A percentile compares a stretch with the other conserved stretches of the same genome.
Conservation (phyloP, 495 filamentous ascomycete species). For the Arthonia radiata region DNA sequence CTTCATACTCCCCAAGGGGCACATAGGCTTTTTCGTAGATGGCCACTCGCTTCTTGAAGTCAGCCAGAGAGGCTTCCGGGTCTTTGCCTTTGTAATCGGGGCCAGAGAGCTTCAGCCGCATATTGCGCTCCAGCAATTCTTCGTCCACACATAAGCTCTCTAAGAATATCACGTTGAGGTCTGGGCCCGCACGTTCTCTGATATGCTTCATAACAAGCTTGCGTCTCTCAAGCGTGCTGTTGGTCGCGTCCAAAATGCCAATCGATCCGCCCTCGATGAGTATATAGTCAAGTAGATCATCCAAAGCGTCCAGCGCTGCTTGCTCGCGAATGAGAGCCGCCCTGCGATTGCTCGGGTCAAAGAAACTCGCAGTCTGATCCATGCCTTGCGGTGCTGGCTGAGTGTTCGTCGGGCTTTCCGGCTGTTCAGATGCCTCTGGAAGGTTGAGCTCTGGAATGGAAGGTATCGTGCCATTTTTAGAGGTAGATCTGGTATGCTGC, state of each 20-base stretch:
- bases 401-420: neutral
- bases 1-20: slow-evolving; percentile 75
- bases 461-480: no score
- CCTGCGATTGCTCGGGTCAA: slow-evolving; percentile 68
- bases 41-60: slow-evolving; percentile 84
- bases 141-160: slow-evolving; percentile 79
- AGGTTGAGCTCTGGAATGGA: no score
- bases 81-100: slow-evolving; percentile 92
- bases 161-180: slow-evolving; percentile 74
- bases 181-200: slow-evolving; percentile 55
- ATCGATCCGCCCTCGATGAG: slow-evolving; percentile 61
- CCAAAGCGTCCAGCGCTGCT: slow-evolving; percentile 71
- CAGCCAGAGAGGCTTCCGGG: slow-evolving; percentile 51
- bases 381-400: slow-evolving; percentile 22
- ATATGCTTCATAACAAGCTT: slow-evolving; percentile 66
- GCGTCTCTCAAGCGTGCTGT: slow-evolving; percentile 70
- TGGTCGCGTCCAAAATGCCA: slow-evolving; percentile 96
- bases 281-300: slow-evolving; percentile 76
- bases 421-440: no score
- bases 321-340: slow-evolving; percentile 72
- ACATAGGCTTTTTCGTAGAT: slow-evolving; percentile 87
- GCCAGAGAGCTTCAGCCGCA: slow-evolving; percentile 90
- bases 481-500: no score
- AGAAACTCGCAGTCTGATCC: slow-evolving; percentile 82
- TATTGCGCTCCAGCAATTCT: slow-evolving; percentile 74